Base-by-base conservation (phyloP, 176 grass and related monocot species). In the Aechmea fasciata region DNA sequence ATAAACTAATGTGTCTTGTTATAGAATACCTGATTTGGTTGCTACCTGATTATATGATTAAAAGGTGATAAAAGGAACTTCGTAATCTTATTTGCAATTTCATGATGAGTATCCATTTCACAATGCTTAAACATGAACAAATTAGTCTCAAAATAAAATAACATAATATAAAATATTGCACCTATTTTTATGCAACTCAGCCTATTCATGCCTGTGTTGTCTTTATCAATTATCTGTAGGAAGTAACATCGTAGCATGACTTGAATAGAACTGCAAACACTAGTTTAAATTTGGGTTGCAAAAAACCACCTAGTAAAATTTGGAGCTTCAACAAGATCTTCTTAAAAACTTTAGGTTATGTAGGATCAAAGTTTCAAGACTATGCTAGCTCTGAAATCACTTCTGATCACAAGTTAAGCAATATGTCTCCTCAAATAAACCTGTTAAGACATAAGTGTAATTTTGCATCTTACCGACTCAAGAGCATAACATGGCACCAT, bases 401-500 rank as follows among this genome's bases (percentile, higher is more conserved):
- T 22, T 19, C 55, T 18, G 7, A 20, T 10, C 15, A 61, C 15
- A 61, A 18, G 1, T 10, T n/a, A 22, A 61, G 3, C 33, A 7
- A 41, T 7, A 41, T 3, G 20, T 41, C 33, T 41, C 33, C 33
- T 41, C 33, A 19, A 22, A 18, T 18, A 61, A 0, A 18, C 55
- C 7, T 61, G 14, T 61, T 15, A 69, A 63, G 55, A 14, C 77
- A 67, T 71, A 68, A 61, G 14, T 51, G 13, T 3, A 75, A 20
- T 13, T 57, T 63, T 73, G 79, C 73, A 61, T 73, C 88, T 84
- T 86, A 96, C 92, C 66, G 92, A 96, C 75, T 96, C 88, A 17
- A 96, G 26, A 13, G 85, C 83, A 29, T 91, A 96, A 52, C 83
- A 84, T 0, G 88, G 92, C 10, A 96, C 88, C 92, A 96, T 96